These are phyloP conservation scores for Aspergillus kassunensis DNA, from an alignment of 495 filamentous ascomycete genomes.

Conservation along the genomic window DNA sequence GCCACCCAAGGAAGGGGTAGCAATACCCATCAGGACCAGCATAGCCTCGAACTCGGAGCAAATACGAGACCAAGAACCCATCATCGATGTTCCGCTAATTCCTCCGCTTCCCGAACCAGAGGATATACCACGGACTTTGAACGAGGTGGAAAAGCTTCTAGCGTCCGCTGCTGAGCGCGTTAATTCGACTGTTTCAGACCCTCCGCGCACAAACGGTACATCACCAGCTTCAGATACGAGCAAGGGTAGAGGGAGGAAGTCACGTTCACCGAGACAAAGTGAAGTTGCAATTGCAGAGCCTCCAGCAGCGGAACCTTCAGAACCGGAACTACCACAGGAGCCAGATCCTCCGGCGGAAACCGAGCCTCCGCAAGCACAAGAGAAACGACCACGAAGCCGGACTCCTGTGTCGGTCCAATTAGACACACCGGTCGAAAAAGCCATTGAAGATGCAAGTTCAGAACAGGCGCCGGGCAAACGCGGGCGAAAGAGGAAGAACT, in stretches of 20 bases:
- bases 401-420: slow-evolving; percentile 10
- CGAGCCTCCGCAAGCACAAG: slow-evolving; percentile 4
- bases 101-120: background rate
- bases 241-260: slow-evolving; percentile 8
- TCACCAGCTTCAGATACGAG: slow-evolving; percentile 9
- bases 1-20: background rate
- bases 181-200: background rate
- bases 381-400: slow-evolving; percentile 16
- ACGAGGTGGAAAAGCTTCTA: background rate
- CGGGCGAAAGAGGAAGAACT: slow-evolving; percentile 6
- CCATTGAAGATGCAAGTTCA: background rate
- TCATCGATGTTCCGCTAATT: slow-evolving; percentile 1
- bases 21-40: slow-evolving; percentile 1
- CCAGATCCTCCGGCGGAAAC: slow-evolving; percentile 1
- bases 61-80: background rate
- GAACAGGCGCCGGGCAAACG: background rate
- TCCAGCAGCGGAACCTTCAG: background rate
- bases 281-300: background rate
- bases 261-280: background rate
- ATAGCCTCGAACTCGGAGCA: background rate
- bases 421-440: slow-evolving; percentile 8
- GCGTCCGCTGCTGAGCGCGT: background rate
- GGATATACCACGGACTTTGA: background rate
- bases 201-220: slow-evolving; percentile 7
- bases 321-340: slow-evolving; percentile 5